Conservation (phyloP, 1,139 yeast species). For the Sugiyamaella japonica region DNA sequence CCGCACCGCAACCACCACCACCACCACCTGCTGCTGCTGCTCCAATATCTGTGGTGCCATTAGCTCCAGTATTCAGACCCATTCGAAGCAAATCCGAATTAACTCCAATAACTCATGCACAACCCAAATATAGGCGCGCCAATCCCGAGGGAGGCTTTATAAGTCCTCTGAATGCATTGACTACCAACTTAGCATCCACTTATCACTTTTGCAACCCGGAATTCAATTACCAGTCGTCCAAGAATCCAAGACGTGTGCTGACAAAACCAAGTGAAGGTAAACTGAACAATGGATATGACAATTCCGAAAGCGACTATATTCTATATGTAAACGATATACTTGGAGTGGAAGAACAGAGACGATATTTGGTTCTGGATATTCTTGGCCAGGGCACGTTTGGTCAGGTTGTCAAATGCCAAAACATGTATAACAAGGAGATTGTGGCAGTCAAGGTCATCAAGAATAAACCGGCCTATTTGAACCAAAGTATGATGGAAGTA, state of each 20-base stretch:
- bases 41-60: slow-evolving; percentile 27
- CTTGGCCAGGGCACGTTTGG: slow-evolving; percentile 98
- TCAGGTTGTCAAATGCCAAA: slow-evolving; percentile 97
- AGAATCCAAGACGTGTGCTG: slow-evolving; percentile 86
- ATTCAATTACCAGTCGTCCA: slow-evolving; percentile 78
- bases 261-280: slow-evolving; percentile 91
- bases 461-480: slow-evolving; percentile 86
- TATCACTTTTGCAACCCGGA: slow-evolving; percentile 85
- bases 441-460: slow-evolving; percentile 95
- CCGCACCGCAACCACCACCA: slow-evolving; percentile 6
- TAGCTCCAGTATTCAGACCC: slow-evolving; percentile 49
- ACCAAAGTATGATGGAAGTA: slow-evolving; percentile 91
- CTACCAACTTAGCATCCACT: slow-evolving; percentile 74
- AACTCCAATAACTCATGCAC: slow-evolving; percentile 59
- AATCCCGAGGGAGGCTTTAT: slow-evolving; percentile 74
- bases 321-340: slow-evolving; percentile 90
- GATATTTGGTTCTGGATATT: slow-evolving; percentile 80
- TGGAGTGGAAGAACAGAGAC: slow-evolving; percentile 80
- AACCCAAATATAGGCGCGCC: slow-evolving; percentile 79
- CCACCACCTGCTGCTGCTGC: too few species aligned
- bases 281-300: slow-evolving; percentile 81
- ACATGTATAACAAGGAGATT: slow-evolving; percentile 79
- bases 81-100: slow-evolving; percentile 54
- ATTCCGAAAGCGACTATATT: slow-evolving; percentile 86
- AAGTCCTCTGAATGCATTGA: slow-evolving; percentile 84